Base-by-base conservation (phyloP, 2,329 filamentous ascomycete species). In the Paecilomyces formosus region DNA sequence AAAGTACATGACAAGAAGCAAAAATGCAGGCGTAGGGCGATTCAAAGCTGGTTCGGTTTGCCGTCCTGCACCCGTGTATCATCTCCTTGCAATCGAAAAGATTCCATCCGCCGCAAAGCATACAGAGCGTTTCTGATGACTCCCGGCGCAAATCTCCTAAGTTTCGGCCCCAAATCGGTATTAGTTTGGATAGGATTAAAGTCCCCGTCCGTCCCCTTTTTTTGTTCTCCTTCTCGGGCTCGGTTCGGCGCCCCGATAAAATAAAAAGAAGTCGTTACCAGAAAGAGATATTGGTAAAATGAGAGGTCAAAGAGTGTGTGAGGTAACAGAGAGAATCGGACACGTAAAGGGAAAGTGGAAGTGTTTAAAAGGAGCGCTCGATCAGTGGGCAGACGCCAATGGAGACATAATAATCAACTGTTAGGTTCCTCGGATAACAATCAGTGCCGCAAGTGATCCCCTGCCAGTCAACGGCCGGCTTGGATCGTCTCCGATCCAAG, bases 1-100 rank as follows among this genome's bases (percentile, higher is more conserved):
- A 69, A 68, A 72, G 68, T 73, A 74, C 70, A 73, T 72, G 66
- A 72, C 67, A 72, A 70, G 70, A 73, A 72, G 64, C 62, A 64
- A 68, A 62, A 68, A 64, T 59, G 62, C 63, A 67, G 67, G 68
- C 64, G 65, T 66, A 64, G 51, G 51, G 50, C 49, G 61, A 60
- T 58, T 57, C 57, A 59, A 63, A 60, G 61, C 57, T 57, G 55
- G 62, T 59, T 59, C 60, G 60, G 57, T 61, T 60, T 60, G 61
- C 56, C 57, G 59, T 60, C 58, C 63, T 63, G 58, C 50, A 63
- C 55, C 58, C 60, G 55, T 61, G 62, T 60, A 26, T 24, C 56
- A 63, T 66, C 63, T 62, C 64, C 62, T 66, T 64, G 65, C 57
- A 64, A 64, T 61, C 59, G 63, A 56, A 60, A 45, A 45, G 18